Evolutionary conservation across 371 early-diverging fungal species (phyloP).

Genomic region (Capniomyces stellatus): DNA sequence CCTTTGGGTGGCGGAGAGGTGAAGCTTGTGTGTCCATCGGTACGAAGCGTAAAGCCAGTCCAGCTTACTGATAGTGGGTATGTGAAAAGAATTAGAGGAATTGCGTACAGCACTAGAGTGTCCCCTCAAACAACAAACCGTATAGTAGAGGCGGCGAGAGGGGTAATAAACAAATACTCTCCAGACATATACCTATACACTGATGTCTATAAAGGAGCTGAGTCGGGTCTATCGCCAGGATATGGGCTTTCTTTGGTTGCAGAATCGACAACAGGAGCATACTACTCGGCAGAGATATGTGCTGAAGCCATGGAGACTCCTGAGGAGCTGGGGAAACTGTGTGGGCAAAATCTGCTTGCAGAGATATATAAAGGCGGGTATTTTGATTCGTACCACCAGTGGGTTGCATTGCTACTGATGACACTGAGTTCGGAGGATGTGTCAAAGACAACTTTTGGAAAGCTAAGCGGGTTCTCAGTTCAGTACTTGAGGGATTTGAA

Average conservation of each 20-base stretch:
- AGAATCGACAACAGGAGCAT: conserved; percentile 67
- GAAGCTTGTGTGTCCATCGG: conserved; percentile 60
- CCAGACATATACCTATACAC: conserved; percentile 94
- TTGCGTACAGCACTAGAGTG: conserved; percentile 82
- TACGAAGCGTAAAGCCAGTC: conserved; percentile 61
- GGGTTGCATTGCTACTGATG: conserved; percentile 69
- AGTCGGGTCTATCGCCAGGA: conserved; percentile 85
- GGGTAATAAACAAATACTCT: conserved; percentile 66
- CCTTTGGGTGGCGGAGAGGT: conserved; percentile 92
- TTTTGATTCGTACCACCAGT: conserved; percentile 75
- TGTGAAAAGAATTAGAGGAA: conserved; percentile 87
- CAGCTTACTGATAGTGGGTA: conserved; percentile 64
- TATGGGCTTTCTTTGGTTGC: conserved; percentile 83
- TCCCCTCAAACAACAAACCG: conserved; percentile 89
- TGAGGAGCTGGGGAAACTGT: conserved; percentile 67
- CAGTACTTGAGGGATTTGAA: conserved; percentile 80
- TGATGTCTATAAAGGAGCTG: conserved; percentile 88
- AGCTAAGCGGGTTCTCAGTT: conserved; percentile 69
- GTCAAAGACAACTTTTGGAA: conserved; percentile 69
- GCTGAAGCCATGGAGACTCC: conserved; percentile 49
- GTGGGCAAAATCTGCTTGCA: conserved; percentile 53
- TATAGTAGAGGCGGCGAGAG: conserved; percentile 72
- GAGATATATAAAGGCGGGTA: conserved; percentile 80
- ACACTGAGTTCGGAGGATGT: conserved; percentile 85
- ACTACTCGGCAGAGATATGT: conserved; percentile 66